These are phyloP conservation scores for Leccinum sublutescens DNA, from an alignment of 768 basidiomycete species.

Conservation along the genomic window DNA sequence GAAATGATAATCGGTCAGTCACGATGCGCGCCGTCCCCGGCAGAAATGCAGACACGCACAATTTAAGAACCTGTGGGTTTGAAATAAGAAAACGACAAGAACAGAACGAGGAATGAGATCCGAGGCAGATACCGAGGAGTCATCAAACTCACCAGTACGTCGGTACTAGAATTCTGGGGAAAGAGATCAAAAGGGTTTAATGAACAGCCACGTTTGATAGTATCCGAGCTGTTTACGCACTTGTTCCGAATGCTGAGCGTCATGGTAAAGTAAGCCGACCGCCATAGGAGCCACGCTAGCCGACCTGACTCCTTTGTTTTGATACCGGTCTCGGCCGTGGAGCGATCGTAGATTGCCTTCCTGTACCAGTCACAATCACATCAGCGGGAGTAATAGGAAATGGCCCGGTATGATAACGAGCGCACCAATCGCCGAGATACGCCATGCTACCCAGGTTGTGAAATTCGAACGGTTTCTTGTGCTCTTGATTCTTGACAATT, in stretches of 20 bases:
- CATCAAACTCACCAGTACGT: slow-evolving; percentile 51
- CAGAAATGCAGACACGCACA: slow-evolving; percentile 40
- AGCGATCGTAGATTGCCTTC: slow-evolving; percentile 77
- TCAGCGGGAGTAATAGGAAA: slow-evolving; percentile 7
- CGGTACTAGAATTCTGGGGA: slow-evolving; percentile 57
- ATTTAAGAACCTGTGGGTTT: slow-evolving; percentile 57
- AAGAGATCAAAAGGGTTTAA: slow-evolving; percentile 7
- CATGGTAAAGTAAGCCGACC: slow-evolving; percentile 79
- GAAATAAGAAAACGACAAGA: not conserved
- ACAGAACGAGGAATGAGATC: slow-evolving; percentile 12
- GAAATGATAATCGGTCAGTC: slow-evolving; percentile 10
- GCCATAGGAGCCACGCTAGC: slow-evolving; percentile 77
- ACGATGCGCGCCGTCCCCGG: slow-evolving; percentile 3
- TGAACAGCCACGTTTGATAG: slow-evolving; percentile 6
- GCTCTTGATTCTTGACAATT: slow-evolving; percentile 48
- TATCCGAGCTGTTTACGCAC: slow-evolving; percentile 35
- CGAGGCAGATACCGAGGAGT: slow-evolving; percentile 15
- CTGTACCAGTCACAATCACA: slow-evolving; percentile 31
- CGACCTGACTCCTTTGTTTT: slow-evolving; percentile 63
- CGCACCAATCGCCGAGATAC: slow-evolving; percentile 74
- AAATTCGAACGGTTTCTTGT: slow-evolving; percentile 61
- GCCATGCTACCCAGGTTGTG: slow-evolving; percentile 74
- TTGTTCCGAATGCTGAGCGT: slow-evolving; percentile 72
- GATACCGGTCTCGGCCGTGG: slow-evolving; percentile 46
- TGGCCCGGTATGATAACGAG: slow-evolving; percentile 6